Evolutionary conservation across 2,329 filamentous ascomycete species (phyloP).

Genomic region (Aspergillus viridinutans): DNA sequence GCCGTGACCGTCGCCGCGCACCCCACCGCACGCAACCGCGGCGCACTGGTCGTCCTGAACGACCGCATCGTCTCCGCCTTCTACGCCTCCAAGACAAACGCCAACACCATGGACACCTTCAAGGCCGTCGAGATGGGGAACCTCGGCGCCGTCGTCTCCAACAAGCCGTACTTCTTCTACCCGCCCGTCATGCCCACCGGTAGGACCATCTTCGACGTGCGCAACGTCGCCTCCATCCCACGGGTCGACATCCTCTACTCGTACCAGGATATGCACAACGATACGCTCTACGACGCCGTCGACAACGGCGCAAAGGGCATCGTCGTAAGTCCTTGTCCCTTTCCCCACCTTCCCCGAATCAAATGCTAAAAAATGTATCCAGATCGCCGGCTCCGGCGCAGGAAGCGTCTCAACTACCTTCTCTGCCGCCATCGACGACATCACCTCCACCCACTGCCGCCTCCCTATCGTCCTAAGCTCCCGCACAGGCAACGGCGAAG

Average conservation of each 20-base stretch:
- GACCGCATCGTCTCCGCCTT: slow-evolving; percentile 58
- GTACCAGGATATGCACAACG: slow-evolving; percentile 24
- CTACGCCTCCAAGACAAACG: slow-evolving; percentile 59
- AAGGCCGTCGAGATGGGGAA: slow-evolving; percentile 54
- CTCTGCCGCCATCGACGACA: slow-evolving; percentile 12
- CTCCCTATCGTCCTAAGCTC: slow-evolving; percentile 21
- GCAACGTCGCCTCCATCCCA: slow-evolving; percentile 16
- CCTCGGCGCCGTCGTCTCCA: slow-evolving; percentile 56
- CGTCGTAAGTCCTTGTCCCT: slow-evolving; percentile 14
- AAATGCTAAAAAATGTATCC: neutral
- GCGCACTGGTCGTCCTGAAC: slow-evolving; percentile 59
- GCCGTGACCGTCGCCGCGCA: slow-evolving; percentile 55
- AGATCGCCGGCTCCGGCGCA: slow-evolving; percentile 23
- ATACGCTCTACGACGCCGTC: slow-evolving; percentile 18
- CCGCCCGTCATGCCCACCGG: slow-evolving; percentile 48
- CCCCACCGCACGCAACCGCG: slow-evolving; percentile 46
- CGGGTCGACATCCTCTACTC: slow-evolving; percentile 25
- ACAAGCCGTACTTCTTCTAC: slow-evolving; percentile 59
- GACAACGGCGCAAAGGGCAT: slow-evolving; percentile 23
- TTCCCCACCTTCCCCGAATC: no score
- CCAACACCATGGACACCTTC: slow-evolving; percentile 62
- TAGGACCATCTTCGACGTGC: slow-evolving; percentile 25
- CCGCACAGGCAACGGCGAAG: slow-evolving; percentile 23
- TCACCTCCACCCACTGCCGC: slow-evolving; percentile 9
- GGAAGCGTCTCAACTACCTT: slow-evolving; percentile 18